Evolutionary conservation across 768 basidiomycete species (phyloP).

Genomic region (Lactarius sp.): DNA sequence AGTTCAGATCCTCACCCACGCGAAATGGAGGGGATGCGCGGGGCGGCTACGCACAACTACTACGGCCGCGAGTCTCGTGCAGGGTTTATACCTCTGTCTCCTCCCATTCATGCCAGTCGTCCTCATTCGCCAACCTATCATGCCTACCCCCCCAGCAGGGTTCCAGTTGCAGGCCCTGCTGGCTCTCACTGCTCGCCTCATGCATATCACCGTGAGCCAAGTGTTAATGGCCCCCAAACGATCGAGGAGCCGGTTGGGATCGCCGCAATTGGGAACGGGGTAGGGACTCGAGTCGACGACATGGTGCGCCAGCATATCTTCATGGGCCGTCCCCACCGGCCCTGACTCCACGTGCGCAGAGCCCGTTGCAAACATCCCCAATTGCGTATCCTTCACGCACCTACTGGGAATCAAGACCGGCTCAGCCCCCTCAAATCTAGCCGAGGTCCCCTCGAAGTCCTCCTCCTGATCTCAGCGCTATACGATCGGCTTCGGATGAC

Average conservation of each 20-base stretch:
- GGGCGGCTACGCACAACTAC: constrained; percentile 51
- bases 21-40: constrained; percentile 48
- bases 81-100: constrained; percentile 56
- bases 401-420: constrained; percentile 58
- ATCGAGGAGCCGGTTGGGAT: constrained; percentile 57
- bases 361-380: constrained; percentile 48
- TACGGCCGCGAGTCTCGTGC: constrained; percentile 49
- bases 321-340: constrained; percentile 30
- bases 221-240: constrained; percentile 42
- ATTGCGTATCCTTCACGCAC: constrained; percentile 44
- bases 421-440: constrained; percentile 34
- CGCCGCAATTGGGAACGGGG: constrained; percentile 57
- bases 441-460: constrained; percentile 24
- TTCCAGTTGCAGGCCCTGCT: constrained; percentile 46
- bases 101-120: constrained; percentile 43
- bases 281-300: constrained; percentile 25
- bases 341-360: constrained; percentile 42
- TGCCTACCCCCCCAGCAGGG: constrained; percentile 45
- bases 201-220: constrained; percentile 49
- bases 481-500: constrained; percentile 14
- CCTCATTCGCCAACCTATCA: constrained; percentile 51
- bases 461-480: constrained; percentile 4
- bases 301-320: constrained; percentile 33
- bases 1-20: constrained; percentile 55
- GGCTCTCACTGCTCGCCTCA: constrained; percentile 57